Percentiles rank a stretch among this genome's conserved stretches.
Conservation (phyloP, 805 yeast species). For the Candida ipomoeae region DNA sequence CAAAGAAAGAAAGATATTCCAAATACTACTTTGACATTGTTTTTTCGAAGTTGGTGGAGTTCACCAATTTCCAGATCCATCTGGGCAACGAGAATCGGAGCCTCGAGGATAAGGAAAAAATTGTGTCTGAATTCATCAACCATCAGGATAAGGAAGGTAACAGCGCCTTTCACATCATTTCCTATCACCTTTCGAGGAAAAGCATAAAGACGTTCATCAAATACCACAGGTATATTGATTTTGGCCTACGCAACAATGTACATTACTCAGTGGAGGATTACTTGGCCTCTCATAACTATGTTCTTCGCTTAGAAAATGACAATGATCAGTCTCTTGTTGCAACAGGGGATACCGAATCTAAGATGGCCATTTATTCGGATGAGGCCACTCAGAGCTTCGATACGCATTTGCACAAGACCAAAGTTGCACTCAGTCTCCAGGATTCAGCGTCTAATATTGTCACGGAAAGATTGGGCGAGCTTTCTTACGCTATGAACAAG, state of each 20-base stretch:
- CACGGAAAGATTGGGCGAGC: constrained; percentile 37
- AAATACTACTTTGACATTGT: constrained; percentile 38
- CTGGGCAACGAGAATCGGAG: constrained; percentile 12
- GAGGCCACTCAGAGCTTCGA: constrained; percentile 30
- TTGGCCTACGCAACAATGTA: constrained; percentile 23
- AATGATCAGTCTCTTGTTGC: constrained; percentile 7
- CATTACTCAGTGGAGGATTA: constrained; percentile 26
- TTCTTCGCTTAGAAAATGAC: constrained; percentile 20
- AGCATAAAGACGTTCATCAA: constrained; percentile 24
- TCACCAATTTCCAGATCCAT: constrained; percentile 22
- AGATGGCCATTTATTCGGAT: constrained; percentile 3
- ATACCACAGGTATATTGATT: constrained; percentile 24
- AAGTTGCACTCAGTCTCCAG: constrained; percentile 32
- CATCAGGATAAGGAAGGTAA: constrained; percentile 93
- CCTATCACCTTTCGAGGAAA: constrained; percentile 33
- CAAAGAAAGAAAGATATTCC: constrained; percentile 34
- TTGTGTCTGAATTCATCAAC: constrained; percentile 57
- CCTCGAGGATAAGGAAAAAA: constrained; percentile 21
- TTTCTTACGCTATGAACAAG: constrained; percentile 34
- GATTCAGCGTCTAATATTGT: constrained; percentile 30
- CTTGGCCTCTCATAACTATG: constrained; percentile 26
- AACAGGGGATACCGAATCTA: constrained; percentile 7
- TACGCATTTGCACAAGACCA: constrained; percentile 33
- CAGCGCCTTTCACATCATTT: constrained; percentile 89
- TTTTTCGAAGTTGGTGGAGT: constrained; percentile 30